Conservation (phyloP, 305 asterid genomes). For the Striga hermonthica region DNA sequence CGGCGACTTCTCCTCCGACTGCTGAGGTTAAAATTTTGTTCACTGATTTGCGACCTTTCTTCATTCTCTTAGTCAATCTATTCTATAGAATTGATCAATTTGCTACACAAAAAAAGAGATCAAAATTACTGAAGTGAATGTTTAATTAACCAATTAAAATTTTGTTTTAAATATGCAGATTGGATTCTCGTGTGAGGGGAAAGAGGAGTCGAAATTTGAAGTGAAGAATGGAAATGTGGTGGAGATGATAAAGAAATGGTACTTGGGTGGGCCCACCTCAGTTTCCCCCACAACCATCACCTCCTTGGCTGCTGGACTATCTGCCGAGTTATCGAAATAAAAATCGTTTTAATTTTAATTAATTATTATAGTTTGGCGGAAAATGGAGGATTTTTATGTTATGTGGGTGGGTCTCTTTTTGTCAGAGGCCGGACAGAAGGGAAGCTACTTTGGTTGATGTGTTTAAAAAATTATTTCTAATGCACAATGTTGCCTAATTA, state of each 20-base stretch:
- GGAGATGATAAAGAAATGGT: slow-evolving; percentile 78
- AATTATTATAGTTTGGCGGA: no score
- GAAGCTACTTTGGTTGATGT: no score
- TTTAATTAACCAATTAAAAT: neutral
- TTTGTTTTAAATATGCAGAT: slow-evolving; percentile 35
- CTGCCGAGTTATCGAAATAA: slow-evolving; percentile 42
- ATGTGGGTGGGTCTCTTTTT: no score
- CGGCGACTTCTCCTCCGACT: slow-evolving; percentile 32
- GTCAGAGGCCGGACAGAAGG: no score
- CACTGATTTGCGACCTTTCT: no score
- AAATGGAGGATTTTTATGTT: no score
- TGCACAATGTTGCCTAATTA: no score
- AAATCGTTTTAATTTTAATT: neutral
- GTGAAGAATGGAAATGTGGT: slow-evolving; percentile 87
- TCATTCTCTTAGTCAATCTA: no score
- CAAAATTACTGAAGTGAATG: neutral
- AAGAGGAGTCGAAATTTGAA: slow-evolving; percentile 54
- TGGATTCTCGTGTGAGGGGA: slow-evolving; percentile 50
- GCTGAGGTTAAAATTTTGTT: slow-evolving; percentile 41
- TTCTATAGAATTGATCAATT: no score
- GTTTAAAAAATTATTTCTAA: no score
- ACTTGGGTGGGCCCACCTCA: slow-evolving; percentile 73
- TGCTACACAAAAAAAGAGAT: no score
- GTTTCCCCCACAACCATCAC: slow-evolving; percentile 71
- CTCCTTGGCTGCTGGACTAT: slow-evolving; percentile 52